These are phyloP conservation scores for Moniliophthora roreri DNA, from an alignment of 1,284 basidiomycete species.

Conservation along the genomic window DNA sequence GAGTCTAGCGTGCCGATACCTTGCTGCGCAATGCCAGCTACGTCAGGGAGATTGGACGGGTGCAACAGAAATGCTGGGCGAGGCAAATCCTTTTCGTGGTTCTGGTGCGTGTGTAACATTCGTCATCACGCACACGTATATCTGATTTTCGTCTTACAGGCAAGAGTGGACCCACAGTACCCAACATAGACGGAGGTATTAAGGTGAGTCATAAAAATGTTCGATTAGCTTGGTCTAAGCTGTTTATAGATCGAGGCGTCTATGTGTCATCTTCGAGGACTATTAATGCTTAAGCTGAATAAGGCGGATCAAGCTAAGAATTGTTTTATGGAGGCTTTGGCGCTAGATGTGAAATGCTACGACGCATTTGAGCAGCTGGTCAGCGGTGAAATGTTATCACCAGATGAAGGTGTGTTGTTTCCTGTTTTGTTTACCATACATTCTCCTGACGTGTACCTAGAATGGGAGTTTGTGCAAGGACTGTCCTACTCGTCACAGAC, in stretches of 20 bases:
- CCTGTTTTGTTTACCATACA: neutral
- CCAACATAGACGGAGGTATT: conserved; percentile 83
- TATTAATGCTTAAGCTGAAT: conserved; percentile 93
- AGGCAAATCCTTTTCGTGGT: conserved; percentile 83
- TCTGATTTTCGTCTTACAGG: conserved; percentile 28
- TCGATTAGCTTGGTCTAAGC: conserved; percentile 6
- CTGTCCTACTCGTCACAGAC: conserved; percentile 84
- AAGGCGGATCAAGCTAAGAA: conserved; percentile 88
- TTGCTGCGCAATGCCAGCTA: conserved; percentile 93
- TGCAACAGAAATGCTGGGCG: conserved; percentile 91
- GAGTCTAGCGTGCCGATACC: conserved; percentile 90
- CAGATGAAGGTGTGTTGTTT: conserved; percentile 81
- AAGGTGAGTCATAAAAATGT: conserved; percentile 49
- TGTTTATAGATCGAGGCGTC: conserved; percentile 82
- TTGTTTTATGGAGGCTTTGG: conserved; percentile 93
- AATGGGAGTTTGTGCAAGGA: conserved; percentile 93
- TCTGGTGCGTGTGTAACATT: conserved; percentile 44
- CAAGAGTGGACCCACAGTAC: conserved; percentile 64
- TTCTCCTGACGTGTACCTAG: conserved; percentile 40
- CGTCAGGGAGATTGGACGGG: conserved; percentile 92
- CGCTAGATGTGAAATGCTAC: conserved; percentile 96
- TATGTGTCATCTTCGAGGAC: conserved; percentile 91
- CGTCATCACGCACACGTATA: conserved; percentile 6
- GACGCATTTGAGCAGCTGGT: conserved; percentile 93
- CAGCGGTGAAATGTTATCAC: conserved; percentile 90